A percentile compares a stretch with the other conserved stretches of the same genome.
Conservation (phyloP, 1,284 basidiomycete genomes). For the Blastosporella zonata region DNA sequence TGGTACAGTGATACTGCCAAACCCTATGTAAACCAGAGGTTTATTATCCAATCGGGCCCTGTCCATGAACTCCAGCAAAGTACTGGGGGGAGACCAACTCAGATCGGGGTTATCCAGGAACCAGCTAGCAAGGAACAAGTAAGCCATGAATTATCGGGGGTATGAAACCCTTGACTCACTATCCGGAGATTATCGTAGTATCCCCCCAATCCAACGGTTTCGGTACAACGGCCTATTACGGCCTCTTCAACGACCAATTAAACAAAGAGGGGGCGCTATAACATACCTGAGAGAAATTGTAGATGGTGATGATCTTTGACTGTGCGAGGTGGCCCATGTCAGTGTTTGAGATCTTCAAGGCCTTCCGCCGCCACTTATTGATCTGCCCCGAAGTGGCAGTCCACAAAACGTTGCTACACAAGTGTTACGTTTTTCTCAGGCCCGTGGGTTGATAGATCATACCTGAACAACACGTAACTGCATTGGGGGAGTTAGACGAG, state of each 20-base stretch:
- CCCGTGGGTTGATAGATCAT: neutral
- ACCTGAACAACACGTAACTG: slow-evolving; percentile 66
- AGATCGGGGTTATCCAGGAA: slow-evolving; percentile 62
- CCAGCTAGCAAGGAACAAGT: slow-evolving; percentile 41
- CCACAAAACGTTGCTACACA: slow-evolving; percentile 74
- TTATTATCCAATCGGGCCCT: slow-evolving; percentile 57
- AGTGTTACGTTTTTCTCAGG: neutral
- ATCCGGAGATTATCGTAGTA: slow-evolving; percentile 61
- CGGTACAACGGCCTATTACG: slow-evolving; percentile 53
- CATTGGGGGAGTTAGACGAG: neutral
- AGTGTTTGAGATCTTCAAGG: slow-evolving; percentile 54
- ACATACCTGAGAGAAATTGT: slow-evolving; percentile 34
- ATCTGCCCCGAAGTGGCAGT: slow-evolving; percentile 69
- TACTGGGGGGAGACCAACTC: slow-evolving; percentile 54
- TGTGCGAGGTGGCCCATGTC: slow-evolving; percentile 66
- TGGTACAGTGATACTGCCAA: slow-evolving; percentile 72
- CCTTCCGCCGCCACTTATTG: slow-evolving; percentile 67
- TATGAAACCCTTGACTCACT: slow-evolving; percentile 33
- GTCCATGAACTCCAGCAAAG: slow-evolving; percentile 52
- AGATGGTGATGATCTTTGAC: slow-evolving; percentile 71
- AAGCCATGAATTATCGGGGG: neutral
- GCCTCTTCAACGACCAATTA: slow-evolving; percentile 9
- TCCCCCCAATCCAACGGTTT: slow-evolving; percentile 79
- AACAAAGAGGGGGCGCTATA: neutral
- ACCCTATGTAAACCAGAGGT: slow-evolving; percentile 75